Evolutionary conservation across 2,329 filamentous ascomycete species (phyloP), one percentile per base, ranked within the genome.

Genomic region (Arthrobotrys pseudoclavata): DNA sequence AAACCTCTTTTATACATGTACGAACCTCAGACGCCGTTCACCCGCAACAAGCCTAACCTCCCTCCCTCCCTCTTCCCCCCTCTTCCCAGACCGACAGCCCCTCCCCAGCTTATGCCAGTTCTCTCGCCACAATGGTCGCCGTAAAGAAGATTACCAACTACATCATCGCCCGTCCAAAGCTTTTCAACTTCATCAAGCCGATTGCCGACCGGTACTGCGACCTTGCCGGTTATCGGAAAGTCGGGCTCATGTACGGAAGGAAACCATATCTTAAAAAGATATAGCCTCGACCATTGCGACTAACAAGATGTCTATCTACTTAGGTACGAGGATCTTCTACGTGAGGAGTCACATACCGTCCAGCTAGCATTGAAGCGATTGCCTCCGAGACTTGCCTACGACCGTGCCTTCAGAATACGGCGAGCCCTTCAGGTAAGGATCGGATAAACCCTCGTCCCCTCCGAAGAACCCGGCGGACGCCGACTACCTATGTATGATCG

Each of bases 371-470:
- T 99, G 83, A 92, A 92, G 89, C 93, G 96, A 84, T 92, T 99
- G 79, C 89, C 92, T 74, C 89, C 93, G 83, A 93, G 96, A 88
- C 93, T 96, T 84, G 89, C 91, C 83, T 98, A 98, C 87, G 96
- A 99, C 87, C 95, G 96, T 85, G 90, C 98, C 84, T 99, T 94
- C 91, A 94, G 96, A 84, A 90, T 99, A 85, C 93, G 96, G 87
- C 91, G 96, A 86, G 95, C 96, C 83, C 91, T 96, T 86, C 96
- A 99, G 88, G 91, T 92, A 86, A 40, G 80, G 84, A 76, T 34
- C 79, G 6, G 26, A 24, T n/a, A 4, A 20, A 20, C 5, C 42
- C 18, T 22, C 37, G 10, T 40, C 12, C 13, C 53, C 4, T 12
- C 20, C 4, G 4, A 20, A 45, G n/a, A n/a, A n/a, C 10, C 18